These are phyloP conservation scores for Peronosclerospora sorghi DNA, from an alignment of 352 stramenopile genomes.

Conservation along the genomic window DNA sequence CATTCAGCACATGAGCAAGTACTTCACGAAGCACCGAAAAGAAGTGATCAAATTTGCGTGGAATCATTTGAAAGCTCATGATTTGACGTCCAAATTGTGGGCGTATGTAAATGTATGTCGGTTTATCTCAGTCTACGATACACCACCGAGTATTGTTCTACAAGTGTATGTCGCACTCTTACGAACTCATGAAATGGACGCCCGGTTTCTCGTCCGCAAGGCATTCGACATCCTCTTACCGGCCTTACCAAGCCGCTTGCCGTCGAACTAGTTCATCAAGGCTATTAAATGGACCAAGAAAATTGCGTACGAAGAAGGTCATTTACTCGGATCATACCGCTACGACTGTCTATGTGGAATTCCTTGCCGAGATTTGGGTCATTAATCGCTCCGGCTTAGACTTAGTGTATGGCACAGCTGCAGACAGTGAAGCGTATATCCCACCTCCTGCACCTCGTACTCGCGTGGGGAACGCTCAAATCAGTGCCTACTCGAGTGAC, in stretches of 20 bases:
- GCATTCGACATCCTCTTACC: slow-evolving; percentile 95
- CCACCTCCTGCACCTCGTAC: too few relatives aligned
- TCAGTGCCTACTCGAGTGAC: too few relatives aligned
- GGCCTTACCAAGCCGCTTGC: slow-evolving; percentile 81
- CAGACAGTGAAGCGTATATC: too few relatives aligned
- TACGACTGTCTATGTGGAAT: too few relatives aligned
- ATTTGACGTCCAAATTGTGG: slow-evolving; percentile 93
- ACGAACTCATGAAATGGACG: slow-evolving; percentile 90
- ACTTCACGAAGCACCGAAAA: slow-evolving; percentile 89
- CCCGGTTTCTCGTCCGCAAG: slow-evolving; percentile 88
- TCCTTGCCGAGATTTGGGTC: too few relatives aligned
- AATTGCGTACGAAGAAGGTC: slow-evolving; percentile 95
- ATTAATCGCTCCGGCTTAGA: too few relatives aligned
- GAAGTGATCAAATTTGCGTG: slow-evolving; percentile 99
- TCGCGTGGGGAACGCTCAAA: too few relatives aligned
- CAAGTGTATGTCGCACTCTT: slow-evolving; percentile 95
- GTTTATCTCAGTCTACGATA: slow-evolving; percentile 95
- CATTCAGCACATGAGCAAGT: slow-evolving; percentile 91
- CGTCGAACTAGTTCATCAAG: slow-evolving; percentile 90
- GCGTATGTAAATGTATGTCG: slow-evolving; percentile 95
- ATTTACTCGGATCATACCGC: slow-evolving; percentile 86
- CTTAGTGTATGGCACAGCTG: too few relatives aligned
- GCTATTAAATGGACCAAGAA: slow-evolving; percentile 96
- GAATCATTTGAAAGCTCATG: slow-evolving; percentile 92
- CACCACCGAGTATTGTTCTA: slow-evolving; percentile 93